These are phyloP conservation scores for Rusavskia elegans DNA, from an alignment of 495 filamentous ascomycete species.

Conservation along the genomic window DNA sequence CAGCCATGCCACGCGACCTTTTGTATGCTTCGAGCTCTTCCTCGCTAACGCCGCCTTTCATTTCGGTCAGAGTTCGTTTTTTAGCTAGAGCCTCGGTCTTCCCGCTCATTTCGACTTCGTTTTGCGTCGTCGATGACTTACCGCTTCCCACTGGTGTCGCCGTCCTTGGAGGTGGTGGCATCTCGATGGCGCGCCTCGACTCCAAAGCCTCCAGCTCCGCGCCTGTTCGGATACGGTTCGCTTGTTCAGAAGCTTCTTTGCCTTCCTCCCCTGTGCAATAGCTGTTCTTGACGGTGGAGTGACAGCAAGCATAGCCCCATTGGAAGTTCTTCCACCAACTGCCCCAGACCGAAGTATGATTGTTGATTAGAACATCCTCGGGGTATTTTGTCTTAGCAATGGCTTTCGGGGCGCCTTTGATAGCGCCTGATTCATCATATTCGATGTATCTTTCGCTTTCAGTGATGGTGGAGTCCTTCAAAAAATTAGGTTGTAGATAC, in stretches of 20 bases:
- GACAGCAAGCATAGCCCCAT: constrained; percentile 98
- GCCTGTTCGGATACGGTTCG: constrained; percentile 40
- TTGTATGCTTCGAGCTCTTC: constrained; percentile 75
- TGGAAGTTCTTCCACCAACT: constrained; percentile 93
- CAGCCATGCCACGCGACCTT: constrained; percentile 45
- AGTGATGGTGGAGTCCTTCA: constrained; percentile 50
- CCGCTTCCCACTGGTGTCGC: background rate
- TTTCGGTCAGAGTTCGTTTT: constrained; percentile 60
- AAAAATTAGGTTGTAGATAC: constrained; percentile 41
- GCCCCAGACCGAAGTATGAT: constrained; percentile 87
- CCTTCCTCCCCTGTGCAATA: constrained; percentile 91
- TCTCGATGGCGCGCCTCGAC: constrained; percentile 17
- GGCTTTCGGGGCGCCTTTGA: constrained; percentile 74
- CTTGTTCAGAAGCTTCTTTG: constrained; percentile 52
- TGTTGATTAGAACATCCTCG: constrained; percentile 77
- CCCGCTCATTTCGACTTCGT: constrained; percentile 14
- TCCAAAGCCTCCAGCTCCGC: constrained; percentile 20
- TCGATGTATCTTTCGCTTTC: constrained; percentile 86
- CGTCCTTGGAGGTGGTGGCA: background rate
- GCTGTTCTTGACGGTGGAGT: constrained; percentile 82
- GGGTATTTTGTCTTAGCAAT: constrained; percentile 73
- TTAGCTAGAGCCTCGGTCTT: constrained; percentile 24
- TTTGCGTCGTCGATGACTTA: constrained; percentile 9
- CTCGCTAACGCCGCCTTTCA: constrained; percentile 60
- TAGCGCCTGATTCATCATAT: constrained; percentile 75